Evolutionary conservation across 2,329 filamentous ascomycete species (phyloP), one percentile per base, ranked within the genome.

Genomic region (Cordyceps pruinosa): DNA sequence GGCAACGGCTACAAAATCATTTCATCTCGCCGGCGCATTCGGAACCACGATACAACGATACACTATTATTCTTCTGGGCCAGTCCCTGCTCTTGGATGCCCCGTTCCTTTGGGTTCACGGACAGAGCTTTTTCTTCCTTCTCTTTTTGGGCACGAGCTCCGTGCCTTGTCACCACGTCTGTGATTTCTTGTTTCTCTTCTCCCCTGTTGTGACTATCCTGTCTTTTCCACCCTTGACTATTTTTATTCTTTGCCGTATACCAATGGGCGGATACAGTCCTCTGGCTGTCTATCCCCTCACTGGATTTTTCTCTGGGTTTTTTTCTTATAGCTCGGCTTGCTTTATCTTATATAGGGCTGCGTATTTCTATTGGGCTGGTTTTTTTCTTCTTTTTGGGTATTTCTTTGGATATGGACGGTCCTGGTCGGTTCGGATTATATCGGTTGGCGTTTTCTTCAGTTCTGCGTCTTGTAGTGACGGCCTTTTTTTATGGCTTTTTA

Each of bases 11-110:
- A 37, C 53, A 41, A 57, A 51, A 51, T 47, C 39, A 52, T 57
- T 56, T 60, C 62, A 60, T 57, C 49, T 60, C 62, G 60, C 57
- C 56, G 66, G 66, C 66, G 66, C 64, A 58, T 60, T 53, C 15
- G 61, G 62, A 60, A 61, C 58, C 58, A 61, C 61, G 61, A 62
- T 59, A 63, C 47, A 57, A 51, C 53, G 53, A 56, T 56, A 48
- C 17, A 61, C 58, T 46, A 54, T 58, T 65, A 60, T 61, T 58
- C 61, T 61, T 64, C 32, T 45, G n/a, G 52, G 41, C 42, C 32
- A 51, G 49, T 28, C 41, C 46, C 51, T 44, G 59, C 42, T 49
- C 48, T 41, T 56, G 46, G 34, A 28, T 44, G 21, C 30, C 45
- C 9, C 35, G 9, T 57, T 50, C 46, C 28, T 19, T 5, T 53